A percentile compares a stretch with the other conserved stretches of the same genome.
Conservation (phyloP, 352 stramenopile species). For the Phytophthora fragariaefolia region DNA sequence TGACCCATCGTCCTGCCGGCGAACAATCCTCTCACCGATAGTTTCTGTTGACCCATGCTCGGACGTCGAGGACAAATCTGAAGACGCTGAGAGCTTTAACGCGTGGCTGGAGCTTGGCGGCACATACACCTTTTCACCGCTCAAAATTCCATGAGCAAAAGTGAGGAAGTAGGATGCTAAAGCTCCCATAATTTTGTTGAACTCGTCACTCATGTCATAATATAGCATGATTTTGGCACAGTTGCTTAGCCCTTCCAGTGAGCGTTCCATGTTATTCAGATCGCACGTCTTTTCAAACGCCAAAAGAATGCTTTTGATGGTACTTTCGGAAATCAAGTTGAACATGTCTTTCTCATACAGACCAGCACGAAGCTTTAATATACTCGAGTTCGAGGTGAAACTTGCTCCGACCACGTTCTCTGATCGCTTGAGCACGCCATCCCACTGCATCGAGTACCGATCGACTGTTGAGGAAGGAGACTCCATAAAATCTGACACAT, state of each 20-base stretch:
- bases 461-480: constrained; percentile 68
- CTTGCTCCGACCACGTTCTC: constrained; percentile 88
- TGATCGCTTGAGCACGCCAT: constrained; percentile 85
- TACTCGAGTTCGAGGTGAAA: constrained; percentile 88
- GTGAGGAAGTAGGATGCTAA: constrained; percentile 85
- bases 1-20: constrained; percentile 39
- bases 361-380: constrained; percentile 83
- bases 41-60: constrained; percentile 22
- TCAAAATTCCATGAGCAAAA: constrained; percentile 85
- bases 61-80: constrained; percentile 12
- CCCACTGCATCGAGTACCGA: constrained; percentile 89
- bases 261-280: constrained; percentile 83
- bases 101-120: constrained; percentile 45
- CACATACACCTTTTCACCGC: constrained; percentile 85
- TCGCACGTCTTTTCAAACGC: constrained; percentile 89
- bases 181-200: constrained; percentile 86
- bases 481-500: constrained; percentile 86
- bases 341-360: constrained; percentile 92
- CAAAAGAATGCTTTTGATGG: constrained; percentile 81
- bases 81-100: constrained; percentile 29
- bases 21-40: constrained; percentile 39
- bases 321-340: constrained; percentile 78
- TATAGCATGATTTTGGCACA: constrained; percentile 89
- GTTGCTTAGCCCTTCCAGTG: constrained; percentile 82
- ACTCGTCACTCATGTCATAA: constrained; percentile 79